Percentiles rank a stretch among this genome's conserved stretches.
Evolutionary conservation across 139 green algal genomes (phyloP).

Genomic region (Tetraselmis chui): DNA sequence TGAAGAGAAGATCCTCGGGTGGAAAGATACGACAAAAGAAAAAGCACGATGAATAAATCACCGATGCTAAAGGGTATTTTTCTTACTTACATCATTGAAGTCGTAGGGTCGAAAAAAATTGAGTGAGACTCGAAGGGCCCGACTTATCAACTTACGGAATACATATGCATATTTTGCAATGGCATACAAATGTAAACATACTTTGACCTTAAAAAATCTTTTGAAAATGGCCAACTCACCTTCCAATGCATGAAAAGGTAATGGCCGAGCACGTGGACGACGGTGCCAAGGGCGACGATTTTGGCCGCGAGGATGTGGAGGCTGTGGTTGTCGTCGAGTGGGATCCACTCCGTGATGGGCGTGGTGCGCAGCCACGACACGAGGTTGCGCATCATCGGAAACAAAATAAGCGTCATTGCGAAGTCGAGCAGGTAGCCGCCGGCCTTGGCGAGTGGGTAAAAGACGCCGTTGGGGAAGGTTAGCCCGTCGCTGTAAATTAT

Average conservation of each 20-base stretch:
- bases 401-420: background rate
- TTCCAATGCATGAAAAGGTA: background rate
- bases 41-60: too few relatives aligned
- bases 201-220: too few relatives aligned
- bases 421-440: conserved; percentile 2
- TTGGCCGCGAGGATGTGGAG: conserved; percentile 1
- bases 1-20: too few relatives aligned
- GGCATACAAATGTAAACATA: too few relatives aligned
- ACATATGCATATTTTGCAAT: too few relatives aligned
- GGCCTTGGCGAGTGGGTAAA: background rate
- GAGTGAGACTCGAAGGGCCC: too few relatives aligned
- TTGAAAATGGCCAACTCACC: too few relatives aligned
- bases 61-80: too few relatives aligned
- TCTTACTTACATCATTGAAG: too few relatives aligned
- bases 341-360: background rate
- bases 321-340: conserved; percentile 9
- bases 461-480: background rate
- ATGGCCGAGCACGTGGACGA: conserved; percentile 2
- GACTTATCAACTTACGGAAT: too few relatives aligned
- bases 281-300: conserved; percentile 6
- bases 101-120: too few relatives aligned
- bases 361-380: conserved; percentile 2
- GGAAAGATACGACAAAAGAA: too few relatives aligned
- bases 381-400: conserved; percentile 2
- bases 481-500: background rate